Percentiles rank a stretch among this genome's conserved stretches.
These are phyloP conservation scores for Rhododendron kiyosumense DNA, from an alignment of 148 eudicot genomes.

Conservation along the genomic window DNA sequence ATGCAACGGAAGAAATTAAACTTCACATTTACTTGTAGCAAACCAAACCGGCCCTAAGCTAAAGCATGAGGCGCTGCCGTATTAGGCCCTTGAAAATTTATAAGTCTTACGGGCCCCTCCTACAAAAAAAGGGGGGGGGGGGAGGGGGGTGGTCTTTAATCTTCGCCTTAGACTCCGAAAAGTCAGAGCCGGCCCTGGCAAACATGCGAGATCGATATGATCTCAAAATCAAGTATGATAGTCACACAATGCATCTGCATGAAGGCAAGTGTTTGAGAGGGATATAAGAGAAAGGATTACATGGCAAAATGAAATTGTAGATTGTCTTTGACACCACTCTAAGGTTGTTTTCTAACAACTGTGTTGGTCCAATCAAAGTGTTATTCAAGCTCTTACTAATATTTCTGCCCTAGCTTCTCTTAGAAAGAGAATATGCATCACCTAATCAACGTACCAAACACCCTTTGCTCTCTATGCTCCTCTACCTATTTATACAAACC, in stretches of 20 bases:
- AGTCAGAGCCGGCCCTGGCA: too few species aligned
- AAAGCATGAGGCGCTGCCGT: neutral
- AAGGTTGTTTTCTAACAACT: slow-evolving; percentile 32
- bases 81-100: too few species aligned
- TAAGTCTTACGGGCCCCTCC: too few species aligned
- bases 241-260: neutral
- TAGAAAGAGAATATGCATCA: slow-evolving; percentile 1
- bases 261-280: neutral
- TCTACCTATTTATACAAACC: slow-evolving; percentile 11
- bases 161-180: too few species aligned
- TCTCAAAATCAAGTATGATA: neutral
- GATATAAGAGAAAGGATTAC: neutral
- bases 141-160: too few species aligned
- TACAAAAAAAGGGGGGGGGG: too few species aligned
- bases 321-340: slow-evolving; percentile 45
- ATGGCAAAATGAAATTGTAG: neutral
- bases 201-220: neutral
- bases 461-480: neutral
- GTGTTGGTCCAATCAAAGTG: slow-evolving; percentile 18
- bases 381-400: slow-evolving; percentile 5
- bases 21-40: neutral
- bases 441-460: slow-evolving; percentile 37
- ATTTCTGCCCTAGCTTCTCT: neutral
- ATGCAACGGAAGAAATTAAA: neutral
- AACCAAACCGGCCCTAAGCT: neutral